Conservation (phyloP, 441 rosid genomes). For the Mallotus japonicus region DNA sequence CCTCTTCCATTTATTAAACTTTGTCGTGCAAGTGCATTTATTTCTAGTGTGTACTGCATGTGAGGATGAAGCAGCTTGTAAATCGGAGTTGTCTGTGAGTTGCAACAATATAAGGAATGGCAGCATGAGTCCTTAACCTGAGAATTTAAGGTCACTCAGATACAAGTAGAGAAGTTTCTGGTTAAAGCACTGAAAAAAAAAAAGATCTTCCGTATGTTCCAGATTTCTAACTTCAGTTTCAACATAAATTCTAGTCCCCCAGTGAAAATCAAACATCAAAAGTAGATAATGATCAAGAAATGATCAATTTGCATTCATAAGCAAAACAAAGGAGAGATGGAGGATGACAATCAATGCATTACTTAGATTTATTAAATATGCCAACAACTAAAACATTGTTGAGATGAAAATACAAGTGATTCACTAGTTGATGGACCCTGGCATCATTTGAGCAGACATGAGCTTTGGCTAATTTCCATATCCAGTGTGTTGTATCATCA, state of each 20-base stretch:
- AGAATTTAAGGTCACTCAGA: conserved; percentile 13
- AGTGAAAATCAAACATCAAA: too few species aligned
- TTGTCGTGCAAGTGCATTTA: conserved; percentile 87
- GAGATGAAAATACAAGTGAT: conserved; percentile 65
- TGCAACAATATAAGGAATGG: conserved; percentile 78
- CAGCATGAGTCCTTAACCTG: conserved; percentile 93
- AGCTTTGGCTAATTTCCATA: conserved; percentile 94
- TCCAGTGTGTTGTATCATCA: conserved; percentile 83
- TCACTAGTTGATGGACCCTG: conserved; percentile 88
- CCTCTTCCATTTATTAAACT: conserved; percentile 92
- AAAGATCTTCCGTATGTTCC: neutral
- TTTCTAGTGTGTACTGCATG: conserved; percentile 86
- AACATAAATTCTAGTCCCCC: neutral
- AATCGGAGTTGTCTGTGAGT: conserved; percentile 88
- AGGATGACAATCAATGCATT: neutral
- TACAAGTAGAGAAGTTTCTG: neutral
- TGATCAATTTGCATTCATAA: too few species aligned
- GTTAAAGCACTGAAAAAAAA: too few species aligned
- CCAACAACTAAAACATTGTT: neutral
- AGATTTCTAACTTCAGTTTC: neutral
- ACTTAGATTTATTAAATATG: neutral
- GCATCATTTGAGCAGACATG: conserved; percentile 88
- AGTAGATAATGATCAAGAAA: too few species aligned
- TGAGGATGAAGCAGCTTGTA: conserved; percentile 85
- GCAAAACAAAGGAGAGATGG: neutral